Evolutionary conservation across 2,329 filamentous ascomycete genomes (phyloP).

Genomic region (Exophiala bonariae): DNA sequence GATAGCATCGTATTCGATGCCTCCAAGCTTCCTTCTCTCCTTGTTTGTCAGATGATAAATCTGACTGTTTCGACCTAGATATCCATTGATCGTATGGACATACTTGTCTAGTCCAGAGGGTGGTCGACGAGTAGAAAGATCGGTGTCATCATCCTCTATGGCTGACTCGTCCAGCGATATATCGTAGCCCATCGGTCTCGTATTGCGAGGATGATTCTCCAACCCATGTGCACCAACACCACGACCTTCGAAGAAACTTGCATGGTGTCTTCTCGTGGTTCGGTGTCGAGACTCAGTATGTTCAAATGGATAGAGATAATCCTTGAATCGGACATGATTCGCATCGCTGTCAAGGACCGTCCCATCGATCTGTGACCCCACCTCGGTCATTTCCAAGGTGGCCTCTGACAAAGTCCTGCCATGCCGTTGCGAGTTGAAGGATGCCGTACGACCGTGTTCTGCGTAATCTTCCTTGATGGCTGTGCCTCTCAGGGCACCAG

Average conservation of each 20-base stretch:
- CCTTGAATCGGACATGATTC: constrained; percentile 17
- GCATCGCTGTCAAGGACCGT: neutral
- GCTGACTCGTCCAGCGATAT: neutral
- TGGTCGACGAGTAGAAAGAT: neutral
- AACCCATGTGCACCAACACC: constrained; percentile 23
- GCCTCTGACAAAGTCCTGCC: no score
- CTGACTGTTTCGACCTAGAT: constrained; percentile 48
- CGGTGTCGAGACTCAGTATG: constrained; percentile 3
- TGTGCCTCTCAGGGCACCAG: no score
- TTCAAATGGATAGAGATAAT: constrained; percentile 9
- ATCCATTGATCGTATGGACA: constrained; percentile 26
- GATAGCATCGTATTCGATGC: constrained; percentile 45
- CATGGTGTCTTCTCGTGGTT: constrained; percentile 5
- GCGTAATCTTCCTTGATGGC: no score
- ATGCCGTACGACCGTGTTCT: no score
- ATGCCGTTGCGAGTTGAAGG: no score
- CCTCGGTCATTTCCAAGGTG: no score
- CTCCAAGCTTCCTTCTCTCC: constrained; percentile 44
- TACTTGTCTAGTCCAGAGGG: constrained; percentile 21
- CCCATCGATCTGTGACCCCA: no score
- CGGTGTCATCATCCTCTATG: constrained; percentile 6
- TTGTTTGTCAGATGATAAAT: constrained; percentile 47
- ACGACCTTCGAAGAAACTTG: constrained; percentile 21
- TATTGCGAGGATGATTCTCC: constrained; percentile 22
- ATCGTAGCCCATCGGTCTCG: constrained; percentile 6